These are phyloP conservation scores for Penicillium coprophilum DNA, from an alignment of 495 filamentous ascomycete species.

Conservation along the genomic window DNA sequence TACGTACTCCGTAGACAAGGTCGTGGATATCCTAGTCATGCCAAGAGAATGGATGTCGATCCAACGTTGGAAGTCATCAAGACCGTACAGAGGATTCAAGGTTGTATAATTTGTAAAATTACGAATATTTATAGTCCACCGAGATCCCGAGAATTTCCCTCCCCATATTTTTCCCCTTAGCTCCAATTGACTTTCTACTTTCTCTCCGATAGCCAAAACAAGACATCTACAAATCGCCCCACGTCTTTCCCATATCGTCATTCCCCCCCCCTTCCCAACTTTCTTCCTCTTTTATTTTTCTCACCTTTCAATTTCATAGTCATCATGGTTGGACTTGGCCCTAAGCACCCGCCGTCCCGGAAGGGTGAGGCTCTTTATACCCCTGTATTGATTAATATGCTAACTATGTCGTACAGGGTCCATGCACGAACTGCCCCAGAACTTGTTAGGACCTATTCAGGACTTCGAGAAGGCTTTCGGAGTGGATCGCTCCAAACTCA, in stretches of 20 bases:
- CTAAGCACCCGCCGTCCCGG: conserved; percentile 69
- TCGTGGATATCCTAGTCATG: conserved; percentile 7
- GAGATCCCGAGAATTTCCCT: too few species aligned
- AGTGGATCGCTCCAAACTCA: conserved; percentile 74
- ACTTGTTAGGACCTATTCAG: conserved; percentile 81
- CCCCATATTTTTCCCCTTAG: not conserved
- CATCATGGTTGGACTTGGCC: conserved; percentile 75
- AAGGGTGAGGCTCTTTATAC: conserved; percentile 59
- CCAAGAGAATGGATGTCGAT: conserved; percentile 9
- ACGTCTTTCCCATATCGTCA: conserved; percentile 28
- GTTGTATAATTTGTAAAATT: not conserved
- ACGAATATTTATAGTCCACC: not conserved
- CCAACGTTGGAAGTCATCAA: too few species aligned
- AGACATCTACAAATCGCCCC: conserved; percentile 25
- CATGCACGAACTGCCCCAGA: conserved; percentile 78
- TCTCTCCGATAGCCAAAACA: conserved; percentile 30
- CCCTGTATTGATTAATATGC: conserved; percentile 23
- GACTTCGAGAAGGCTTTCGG: conserved; percentile 83
- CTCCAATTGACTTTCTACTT: conserved; percentile 4
- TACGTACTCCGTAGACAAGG: too few species aligned
- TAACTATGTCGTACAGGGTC: conserved; percentile 56
- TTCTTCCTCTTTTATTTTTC: conserved; percentile 6
- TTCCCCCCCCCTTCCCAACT: conserved; percentile 11
- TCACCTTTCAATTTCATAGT: conserved; percentile 9
- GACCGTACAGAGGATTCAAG: too few species aligned